A percentile compares a stretch with the other conserved stretches of the same genome.
Conservation (phyloP, 371 early-diverging fungal genomes). For the Dichotomocladium elegans region DNA sequence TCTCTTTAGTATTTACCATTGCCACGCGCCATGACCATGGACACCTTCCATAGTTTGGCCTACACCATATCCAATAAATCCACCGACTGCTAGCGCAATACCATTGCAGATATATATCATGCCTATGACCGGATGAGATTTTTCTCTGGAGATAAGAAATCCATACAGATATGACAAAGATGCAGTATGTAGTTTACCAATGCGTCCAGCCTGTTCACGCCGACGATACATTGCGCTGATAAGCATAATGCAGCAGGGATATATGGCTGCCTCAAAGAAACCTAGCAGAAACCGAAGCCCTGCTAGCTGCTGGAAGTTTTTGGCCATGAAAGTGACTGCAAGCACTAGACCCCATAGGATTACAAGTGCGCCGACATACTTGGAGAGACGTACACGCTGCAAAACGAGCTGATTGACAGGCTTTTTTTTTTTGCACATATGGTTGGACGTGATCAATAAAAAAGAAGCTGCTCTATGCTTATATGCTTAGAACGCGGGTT, state of each 20-base stretch:
- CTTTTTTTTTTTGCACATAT: no score
- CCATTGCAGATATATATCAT: conserved; percentile 17
- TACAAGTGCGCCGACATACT: conserved; percentile 14
- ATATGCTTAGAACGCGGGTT: no score
- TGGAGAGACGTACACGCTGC: conserved; percentile 16
- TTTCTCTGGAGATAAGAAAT: no score
- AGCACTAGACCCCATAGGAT: conserved; percentile 21
- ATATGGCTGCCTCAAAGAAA: conserved; percentile 18
- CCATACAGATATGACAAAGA: no score
- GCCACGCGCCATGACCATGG: conserved; percentile 39
- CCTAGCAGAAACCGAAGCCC: conserved; percentile 20
- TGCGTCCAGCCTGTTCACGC: conserved; percentile 12
- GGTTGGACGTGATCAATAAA: neutral
- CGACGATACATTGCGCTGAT: conserved; percentile 15
- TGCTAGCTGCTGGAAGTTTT: conserved; percentile 18
- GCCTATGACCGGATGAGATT: no score
- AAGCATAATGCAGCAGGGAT: conserved; percentile 14
- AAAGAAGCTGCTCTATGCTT: neutral
- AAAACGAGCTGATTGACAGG: conserved; percentile 19
- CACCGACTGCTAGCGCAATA: conserved; percentile 49
- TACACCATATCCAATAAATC: conserved; percentile 51
- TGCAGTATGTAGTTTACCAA: neutral
- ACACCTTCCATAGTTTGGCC: conserved; percentile 39
- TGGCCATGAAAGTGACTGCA: conserved; percentile 9
- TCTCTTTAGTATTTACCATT: conserved; percentile 24